Evolutionary conservation across 2,329 filamentous ascomycete species (phyloP).

Genomic region (Drechslerella coelobrocha): DNA sequence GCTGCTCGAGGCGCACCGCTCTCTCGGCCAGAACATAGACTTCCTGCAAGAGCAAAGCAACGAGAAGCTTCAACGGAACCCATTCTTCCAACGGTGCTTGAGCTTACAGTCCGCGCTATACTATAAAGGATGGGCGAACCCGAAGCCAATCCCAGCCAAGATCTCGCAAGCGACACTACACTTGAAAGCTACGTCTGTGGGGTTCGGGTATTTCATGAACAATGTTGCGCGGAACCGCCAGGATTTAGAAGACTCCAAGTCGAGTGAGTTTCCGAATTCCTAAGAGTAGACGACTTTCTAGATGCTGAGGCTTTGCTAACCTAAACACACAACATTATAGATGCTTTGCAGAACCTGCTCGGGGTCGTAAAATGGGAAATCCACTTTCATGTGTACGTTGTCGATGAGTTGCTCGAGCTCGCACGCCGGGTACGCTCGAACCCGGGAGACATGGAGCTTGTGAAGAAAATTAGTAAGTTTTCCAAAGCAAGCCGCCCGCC

Average conservation of each 20-base stretch:
- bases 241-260: slow-evolving; percentile 47
- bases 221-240: slow-evolving; percentile 48
- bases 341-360: slow-evolving; percentile 53
- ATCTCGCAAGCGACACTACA: slow-evolving; percentile 54
- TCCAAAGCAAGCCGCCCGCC: background rate
- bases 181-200: slow-evolving; percentile 54
- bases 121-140: slow-evolving; percentile 66
- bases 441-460: slow-evolving; percentile 51
- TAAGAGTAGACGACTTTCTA: no score
- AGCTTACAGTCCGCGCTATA: slow-evolving; percentile 81
- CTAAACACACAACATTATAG: slow-evolving; percentile 27
- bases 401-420: slow-evolving; percentile 55
- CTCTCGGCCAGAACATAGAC: slow-evolving; percentile 77
- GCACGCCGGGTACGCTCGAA: slow-evolving; percentile 51
- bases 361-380: slow-evolving; percentile 54
- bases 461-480: slow-evolving; percentile 52
- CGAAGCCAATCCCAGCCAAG: slow-evolving; percentile 53
- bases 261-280: slow-evolving; percentile 28
- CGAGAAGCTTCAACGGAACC: slow-evolving; percentile 75
- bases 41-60: slow-evolving; percentile 77
- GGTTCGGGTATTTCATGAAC: slow-evolving; percentile 54
- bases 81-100: slow-evolving; percentile 74
- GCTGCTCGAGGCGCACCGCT: slow-evolving; percentile 70
- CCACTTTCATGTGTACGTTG: slow-evolving; percentile 54
- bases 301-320: no score